These are phyloP conservation scores for Rhodotorula sp. DNA, from an alignment of 1,284 basidiomycete species.

Conservation along the genomic window DNA sequence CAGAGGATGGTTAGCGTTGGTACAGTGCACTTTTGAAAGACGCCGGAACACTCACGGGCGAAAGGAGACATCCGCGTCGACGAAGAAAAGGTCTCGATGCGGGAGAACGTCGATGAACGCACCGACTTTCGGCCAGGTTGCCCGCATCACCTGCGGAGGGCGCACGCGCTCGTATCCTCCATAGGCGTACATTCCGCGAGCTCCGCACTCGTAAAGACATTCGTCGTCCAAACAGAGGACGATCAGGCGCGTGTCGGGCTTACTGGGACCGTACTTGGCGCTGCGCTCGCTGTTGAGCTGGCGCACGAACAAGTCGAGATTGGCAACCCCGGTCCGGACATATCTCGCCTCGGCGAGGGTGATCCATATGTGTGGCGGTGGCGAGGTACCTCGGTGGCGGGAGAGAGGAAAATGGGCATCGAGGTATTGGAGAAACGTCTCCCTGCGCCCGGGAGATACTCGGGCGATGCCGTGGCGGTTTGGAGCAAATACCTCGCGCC, in stretches of 20 bases:
- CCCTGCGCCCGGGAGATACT: not conserved
- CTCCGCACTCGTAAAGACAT: slow-evolving; percentile 17
- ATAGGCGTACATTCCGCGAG: slow-evolving; percentile 27
- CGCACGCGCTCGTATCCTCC: slow-evolving; percentile 21
- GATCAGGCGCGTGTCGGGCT: slow-evolving; percentile 20
- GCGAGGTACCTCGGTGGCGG: rapidly evolving
- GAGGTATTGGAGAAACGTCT: slow-evolving; percentile 25
- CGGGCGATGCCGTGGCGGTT: not conserved
- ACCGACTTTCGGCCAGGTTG: slow-evolving; percentile 39
- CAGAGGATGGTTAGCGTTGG: too few relatives aligned
- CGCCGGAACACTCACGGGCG: slow-evolving; percentile 7
- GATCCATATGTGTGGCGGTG: slow-evolving; percentile 26
- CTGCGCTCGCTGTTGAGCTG: slow-evolving; percentile 26
- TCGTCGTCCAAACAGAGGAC: slow-evolving; percentile 27
- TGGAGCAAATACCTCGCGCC: too few relatives aligned
- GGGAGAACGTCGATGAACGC: slow-evolving; percentile 32
- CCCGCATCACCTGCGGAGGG: slow-evolving; percentile 24
- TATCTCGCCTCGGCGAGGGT: slow-evolving; percentile 22
- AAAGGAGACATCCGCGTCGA: slow-evolving; percentile 36
- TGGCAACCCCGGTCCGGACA: slow-evolving; percentile 18
- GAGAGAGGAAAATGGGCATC: slow-evolving; percentile 17
- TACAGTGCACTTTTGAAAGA: not conserved
- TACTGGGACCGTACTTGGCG: not conserved
- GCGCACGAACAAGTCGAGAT: slow-evolving; percentile 21
- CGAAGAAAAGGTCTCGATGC: slow-evolving; percentile 36